Conservation (phyloP, 495 filamentous ascomycete genomes). For the Friedmanniomyces endolithicus region DNA sequence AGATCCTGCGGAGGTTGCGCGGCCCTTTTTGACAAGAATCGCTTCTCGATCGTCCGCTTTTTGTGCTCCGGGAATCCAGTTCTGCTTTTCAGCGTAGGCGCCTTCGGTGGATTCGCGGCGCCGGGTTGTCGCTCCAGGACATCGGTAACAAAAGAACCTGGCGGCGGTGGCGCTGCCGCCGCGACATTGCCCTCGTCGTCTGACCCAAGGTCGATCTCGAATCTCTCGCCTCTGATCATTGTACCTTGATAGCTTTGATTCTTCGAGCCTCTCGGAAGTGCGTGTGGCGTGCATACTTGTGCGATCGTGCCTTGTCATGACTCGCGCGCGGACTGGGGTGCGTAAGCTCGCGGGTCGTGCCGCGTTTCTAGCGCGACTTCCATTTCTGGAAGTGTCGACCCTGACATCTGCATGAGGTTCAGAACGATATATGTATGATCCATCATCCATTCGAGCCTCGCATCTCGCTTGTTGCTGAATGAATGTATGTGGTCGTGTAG, state of each 20-base stretch:
- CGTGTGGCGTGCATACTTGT: no score
- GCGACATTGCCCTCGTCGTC: conserved; percentile 4
- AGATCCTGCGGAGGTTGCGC: background rate
- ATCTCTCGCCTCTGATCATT: conserved; percentile 18
- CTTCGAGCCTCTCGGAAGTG: no score
- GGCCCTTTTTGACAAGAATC: conserved; percentile 61
- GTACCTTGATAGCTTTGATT: background rate
- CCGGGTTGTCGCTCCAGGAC: conserved; percentile 58
- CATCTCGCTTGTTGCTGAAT: no score
- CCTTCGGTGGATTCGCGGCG: conserved; percentile 46
- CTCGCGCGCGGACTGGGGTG: no score
- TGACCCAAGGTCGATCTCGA: conserved; percentile 17
- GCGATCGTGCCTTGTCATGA: no score
- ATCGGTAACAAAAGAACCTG: conserved; percentile 51
- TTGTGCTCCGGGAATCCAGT: conserved; percentile 77
- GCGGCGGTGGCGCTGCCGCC: background rate
- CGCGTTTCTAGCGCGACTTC: no score
- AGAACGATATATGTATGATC: no score
- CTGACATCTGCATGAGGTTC: no score
- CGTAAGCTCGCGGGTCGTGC: no score
- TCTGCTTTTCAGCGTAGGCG: conserved; percentile 45
- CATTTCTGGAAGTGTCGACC: no score
- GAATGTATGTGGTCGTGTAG: no score
- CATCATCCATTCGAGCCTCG: no score
- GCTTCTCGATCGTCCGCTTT: conserved; percentile 56